Percentiles rank a stretch among this genome's conserved stretches.
Evolutionary conservation across 164 flowering plant species (phyloP).

Genomic region (Vitis rotundifolia): DNA sequence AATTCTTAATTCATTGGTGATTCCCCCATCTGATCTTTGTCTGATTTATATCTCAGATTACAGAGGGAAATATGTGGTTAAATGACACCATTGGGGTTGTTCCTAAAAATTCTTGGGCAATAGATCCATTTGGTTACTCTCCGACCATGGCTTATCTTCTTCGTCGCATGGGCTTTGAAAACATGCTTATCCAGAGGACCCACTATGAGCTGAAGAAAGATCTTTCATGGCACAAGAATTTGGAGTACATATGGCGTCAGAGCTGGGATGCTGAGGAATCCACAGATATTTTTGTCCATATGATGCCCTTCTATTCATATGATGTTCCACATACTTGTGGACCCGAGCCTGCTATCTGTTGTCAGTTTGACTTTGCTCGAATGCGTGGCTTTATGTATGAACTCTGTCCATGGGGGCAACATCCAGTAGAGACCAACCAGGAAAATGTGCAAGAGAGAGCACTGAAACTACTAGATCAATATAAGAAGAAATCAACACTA

Average conservation of each 20-base stretch:
- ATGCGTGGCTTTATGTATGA: constrained; percentile 70
- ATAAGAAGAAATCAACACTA: constrained; percentile 83
- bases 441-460: constrained; percentile 90
- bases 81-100: constrained; percentile 88
- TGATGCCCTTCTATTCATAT: constrained; percentile 99
- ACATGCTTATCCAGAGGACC: constrained; percentile 98
- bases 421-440: constrained; percentile 74
- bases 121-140: constrained; percentile 99
- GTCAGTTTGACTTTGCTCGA: constrained; percentile 98
- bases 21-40: constrained; percentile 1
- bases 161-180: constrained; percentile 97
- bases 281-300: constrained; percentile 96
- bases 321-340: constrained; percentile 99
- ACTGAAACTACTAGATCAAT: constrained; percentile 75
- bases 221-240: constrained; percentile 72
- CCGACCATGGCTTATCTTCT: constrained; percentile 99
- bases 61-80: constrained; percentile 98
- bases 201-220: constrained; percentile 98
- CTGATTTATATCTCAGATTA: constrained; percentile 53
- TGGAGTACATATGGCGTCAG: constrained; percentile 96
- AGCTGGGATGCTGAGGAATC: constrained; percentile 92
- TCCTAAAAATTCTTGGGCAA: constrained; percentile 98
- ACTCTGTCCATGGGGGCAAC: constrained; percentile 80
- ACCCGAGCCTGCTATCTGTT: constrained; percentile 97
- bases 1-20: neutral